phyloP scores from a whole-genome alignment of 2,329 filamentous ascomycete species.

The Colletotrichum gloeosporioides region DNA sequence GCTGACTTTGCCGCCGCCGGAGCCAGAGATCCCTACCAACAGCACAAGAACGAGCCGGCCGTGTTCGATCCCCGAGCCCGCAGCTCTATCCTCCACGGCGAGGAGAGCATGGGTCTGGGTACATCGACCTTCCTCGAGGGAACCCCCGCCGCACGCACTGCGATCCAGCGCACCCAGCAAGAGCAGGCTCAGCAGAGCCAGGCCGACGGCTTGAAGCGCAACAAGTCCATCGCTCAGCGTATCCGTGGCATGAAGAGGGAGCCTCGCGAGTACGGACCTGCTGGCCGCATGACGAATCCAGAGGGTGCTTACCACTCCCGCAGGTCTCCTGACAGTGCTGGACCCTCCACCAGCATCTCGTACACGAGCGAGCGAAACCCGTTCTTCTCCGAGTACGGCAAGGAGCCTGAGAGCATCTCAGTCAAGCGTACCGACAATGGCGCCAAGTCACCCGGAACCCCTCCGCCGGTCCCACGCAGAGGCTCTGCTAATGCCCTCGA shows the following conservation, averaged over 20 bases:
- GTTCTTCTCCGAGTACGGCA: conserved; percentile 81
- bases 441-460: conserved; percentile 59
- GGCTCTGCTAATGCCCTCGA: conserved; percentile 55
- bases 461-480: conserved; percentile 51
- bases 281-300: conserved; percentile 63
- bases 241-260: conserved; percentile 83
- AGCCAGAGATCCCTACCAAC: conserved; percentile 29
- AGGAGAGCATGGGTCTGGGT: conserved; percentile 83
- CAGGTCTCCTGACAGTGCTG: conserved; percentile 44
- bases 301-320: conserved; percentile 51
- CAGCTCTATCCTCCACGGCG: conserved; percentile 79
- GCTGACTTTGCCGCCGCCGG: conserved; percentile 69
- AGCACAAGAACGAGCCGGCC: conserved; percentile 40
- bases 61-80: conserved; percentile 74
- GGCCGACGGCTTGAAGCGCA: conserved; percentile 74
- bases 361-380: conserved; percentile 68
- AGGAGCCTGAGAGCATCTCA: conserved; percentile 57
- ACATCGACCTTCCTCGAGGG: conserved; percentile 97
- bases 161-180: conserved; percentile 77
- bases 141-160: conserved; percentile 81
- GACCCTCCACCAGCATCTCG: conserved; percentile 35
- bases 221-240: conserved; percentile 93
- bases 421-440: conserved; percentile 45
- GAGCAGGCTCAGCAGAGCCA: conserved; percentile 65
- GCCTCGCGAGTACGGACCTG: conserved; percentile 64